Percentiles rank a stretch among this genome's conserved stretches.
Evolutionary conservation across 2,329 filamentous ascomycete species (phyloP).

Genomic region (Dothistroma septosporum): DNA sequence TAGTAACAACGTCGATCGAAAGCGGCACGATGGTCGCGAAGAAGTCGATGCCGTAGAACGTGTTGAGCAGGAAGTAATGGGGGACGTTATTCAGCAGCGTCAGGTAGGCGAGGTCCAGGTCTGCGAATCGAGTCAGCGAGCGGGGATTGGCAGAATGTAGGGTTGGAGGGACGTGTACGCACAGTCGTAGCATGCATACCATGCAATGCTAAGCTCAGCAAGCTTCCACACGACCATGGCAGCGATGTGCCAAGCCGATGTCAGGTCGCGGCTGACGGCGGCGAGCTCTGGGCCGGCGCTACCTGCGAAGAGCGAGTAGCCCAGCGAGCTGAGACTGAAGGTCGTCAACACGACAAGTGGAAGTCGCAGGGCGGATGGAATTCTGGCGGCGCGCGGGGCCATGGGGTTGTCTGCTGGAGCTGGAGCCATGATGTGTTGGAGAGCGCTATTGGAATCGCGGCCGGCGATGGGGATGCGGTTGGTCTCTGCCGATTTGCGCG

Average conservation of each 20-base stretch:
- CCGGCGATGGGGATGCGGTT: slow-evolving; percentile 10
- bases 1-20: slow-evolving; percentile 63
- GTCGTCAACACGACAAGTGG: slow-evolving; percentile 48
- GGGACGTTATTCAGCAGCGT: slow-evolving; percentile 68
- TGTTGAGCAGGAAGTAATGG: slow-evolving; percentile 67
- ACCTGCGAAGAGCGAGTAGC: slow-evolving; percentile 60
- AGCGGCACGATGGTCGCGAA: slow-evolving; percentile 59
- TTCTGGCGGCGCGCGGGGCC: slow-evolving; percentile 6
- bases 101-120: slow-evolving; percentile 43
- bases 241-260: slow-evolving; percentile 59
- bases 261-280: slow-evolving; percentile 59
- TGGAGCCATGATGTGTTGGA: not conserved
- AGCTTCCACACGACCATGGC: slow-evolving; percentile 55
- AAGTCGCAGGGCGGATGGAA: slow-evolving; percentile 39
- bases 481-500: slow-evolving; percentile 14
- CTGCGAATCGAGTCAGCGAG: slow-evolving; percentile 25
- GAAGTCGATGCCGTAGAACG: slow-evolving; percentile 70
- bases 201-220: slow-evolving; percentile 66
- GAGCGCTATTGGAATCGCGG: not conserved
- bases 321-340: slow-evolving; percentile 59
- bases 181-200: slow-evolving; percentile 71
- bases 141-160: not conserved
- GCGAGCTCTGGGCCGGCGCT: slow-evolving; percentile 64
- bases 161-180: slow-evolving; percentile 34
- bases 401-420: slow-evolving; percentile 1